Conservation (phyloP, 73 alveolate species). For the Paraurostyla sp. region DNA sequence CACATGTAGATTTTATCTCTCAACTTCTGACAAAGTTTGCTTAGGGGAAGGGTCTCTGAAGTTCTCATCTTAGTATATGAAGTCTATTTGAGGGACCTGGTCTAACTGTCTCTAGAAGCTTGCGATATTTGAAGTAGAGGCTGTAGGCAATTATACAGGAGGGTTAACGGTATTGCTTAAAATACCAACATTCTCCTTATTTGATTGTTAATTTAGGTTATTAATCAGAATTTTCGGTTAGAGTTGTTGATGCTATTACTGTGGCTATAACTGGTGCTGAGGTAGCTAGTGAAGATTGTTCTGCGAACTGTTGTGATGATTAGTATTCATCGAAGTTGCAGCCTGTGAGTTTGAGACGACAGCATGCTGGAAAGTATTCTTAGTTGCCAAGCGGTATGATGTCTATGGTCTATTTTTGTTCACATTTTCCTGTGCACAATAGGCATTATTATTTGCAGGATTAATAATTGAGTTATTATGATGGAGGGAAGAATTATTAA, state of each 20-base stretch:
- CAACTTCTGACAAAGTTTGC: neutral
- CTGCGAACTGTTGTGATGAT: neutral
- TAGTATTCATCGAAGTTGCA: no score
- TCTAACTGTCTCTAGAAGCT: neutral
- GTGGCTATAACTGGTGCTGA: neutral
- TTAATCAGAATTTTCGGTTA: conserved; percentile 20
- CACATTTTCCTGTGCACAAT: neutral
- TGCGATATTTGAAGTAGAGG: neutral
- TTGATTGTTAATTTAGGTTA: neutral
- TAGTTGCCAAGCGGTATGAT: conserved; percentile 43
- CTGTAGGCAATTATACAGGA: neutral
- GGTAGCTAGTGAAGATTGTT: neutral
- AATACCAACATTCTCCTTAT: conserved; percentile 46
- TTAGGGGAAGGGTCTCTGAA: neutral
- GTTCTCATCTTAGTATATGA: neutral
- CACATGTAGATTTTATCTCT: conserved; percentile 37
- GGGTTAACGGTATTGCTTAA: conserved; percentile 11
- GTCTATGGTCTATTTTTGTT: conserved; percentile 49
- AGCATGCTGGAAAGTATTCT: conserved; percentile 34
- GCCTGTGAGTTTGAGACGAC: no score
- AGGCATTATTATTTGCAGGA: neutral
- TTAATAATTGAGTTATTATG: conserved; percentile 9
- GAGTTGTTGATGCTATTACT: neutral
- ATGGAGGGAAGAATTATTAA: neutral
- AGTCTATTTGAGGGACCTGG: neutral